Evolutionary conservation across 768 basidiomycete species (phyloP).

Genomic region (Saitozyma sp.): DNA sequence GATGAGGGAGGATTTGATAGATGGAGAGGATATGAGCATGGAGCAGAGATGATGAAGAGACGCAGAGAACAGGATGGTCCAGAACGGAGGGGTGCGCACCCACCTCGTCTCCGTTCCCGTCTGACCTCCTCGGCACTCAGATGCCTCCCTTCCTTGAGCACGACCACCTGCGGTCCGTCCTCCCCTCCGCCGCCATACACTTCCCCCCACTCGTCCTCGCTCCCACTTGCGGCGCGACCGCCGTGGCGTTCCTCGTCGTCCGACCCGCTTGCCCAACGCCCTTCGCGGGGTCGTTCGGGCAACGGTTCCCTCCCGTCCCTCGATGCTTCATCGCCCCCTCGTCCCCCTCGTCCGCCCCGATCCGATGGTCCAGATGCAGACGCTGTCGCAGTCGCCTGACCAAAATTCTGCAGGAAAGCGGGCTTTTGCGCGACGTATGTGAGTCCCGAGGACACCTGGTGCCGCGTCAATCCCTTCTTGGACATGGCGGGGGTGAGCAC

Average conservation of each 20-base stretch:
- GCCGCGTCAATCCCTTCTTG: constrained; percentile 8
- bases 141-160: constrained; percentile 84
- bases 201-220: constrained; percentile 65
- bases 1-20: neutral
- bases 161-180: constrained; percentile 85
- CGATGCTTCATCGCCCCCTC: constrained; percentile 3
- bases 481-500: constrained; percentile 1
- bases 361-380: constrained; percentile 6
- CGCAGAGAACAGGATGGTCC: neutral
- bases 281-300: constrained; percentile 45
- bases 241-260: constrained; percentile 38
- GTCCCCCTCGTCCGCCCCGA: neutral
- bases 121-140: constrained; percentile 74
- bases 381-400: constrained; percentile 12
- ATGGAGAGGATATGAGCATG: constrained; percentile 11
- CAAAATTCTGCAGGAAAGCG: constrained; percentile 31
- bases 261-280: constrained; percentile 45
- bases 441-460: constrained; percentile 22
- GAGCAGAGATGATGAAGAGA: no score
- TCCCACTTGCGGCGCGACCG: constrained; percentile 60
- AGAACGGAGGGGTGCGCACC: constrained; percentile 11
- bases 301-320: constrained; percentile 30
- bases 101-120: constrained; percentile 55
- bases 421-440: constrained; percentile 29
- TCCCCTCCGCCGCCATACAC: constrained; percentile 57